Conservation (phyloP, 257 asterid species). For the Gentiana dahurica region DNA sequence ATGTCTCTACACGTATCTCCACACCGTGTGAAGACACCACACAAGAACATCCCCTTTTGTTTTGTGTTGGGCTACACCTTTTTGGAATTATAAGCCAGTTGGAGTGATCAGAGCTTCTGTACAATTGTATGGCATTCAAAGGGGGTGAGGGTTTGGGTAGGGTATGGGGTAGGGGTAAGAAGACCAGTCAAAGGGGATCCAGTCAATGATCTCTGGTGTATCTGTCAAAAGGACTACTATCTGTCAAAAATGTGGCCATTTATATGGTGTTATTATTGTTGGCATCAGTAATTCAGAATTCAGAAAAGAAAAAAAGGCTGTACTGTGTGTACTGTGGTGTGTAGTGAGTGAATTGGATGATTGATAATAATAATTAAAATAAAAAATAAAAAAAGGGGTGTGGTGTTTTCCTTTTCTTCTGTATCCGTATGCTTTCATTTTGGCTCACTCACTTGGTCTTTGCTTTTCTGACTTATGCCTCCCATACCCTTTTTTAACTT, state of each 20-base stretch:
- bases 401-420: no score
- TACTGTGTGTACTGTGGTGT: no score
- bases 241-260: constrained; percentile 36
- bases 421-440: no score
- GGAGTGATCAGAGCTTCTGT: constrained; percentile 2
- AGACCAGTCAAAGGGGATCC: constrained; percentile 39
- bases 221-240: constrained; percentile 13
- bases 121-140: constrained; percentile 19
- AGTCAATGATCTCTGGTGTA: constrained; percentile 27
- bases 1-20: no score
- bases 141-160: no score
- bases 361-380: no score
- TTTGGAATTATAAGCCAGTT: constrained; percentile 9
- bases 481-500: no score
- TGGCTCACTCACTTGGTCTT: no score
- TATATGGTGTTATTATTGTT: constrained; percentile 42
- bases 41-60: background rate
- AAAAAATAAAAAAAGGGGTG: no score
- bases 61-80: background rate
- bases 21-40: no score
- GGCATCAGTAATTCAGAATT: constrained; percentile 5
- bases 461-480: no score
- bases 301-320: constrained; percentile 1
- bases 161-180: background rate
- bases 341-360: no score